phyloP scores from a whole-genome alignment of 1,284 basidiomycete species.

The Agaricales sp. region DNA sequence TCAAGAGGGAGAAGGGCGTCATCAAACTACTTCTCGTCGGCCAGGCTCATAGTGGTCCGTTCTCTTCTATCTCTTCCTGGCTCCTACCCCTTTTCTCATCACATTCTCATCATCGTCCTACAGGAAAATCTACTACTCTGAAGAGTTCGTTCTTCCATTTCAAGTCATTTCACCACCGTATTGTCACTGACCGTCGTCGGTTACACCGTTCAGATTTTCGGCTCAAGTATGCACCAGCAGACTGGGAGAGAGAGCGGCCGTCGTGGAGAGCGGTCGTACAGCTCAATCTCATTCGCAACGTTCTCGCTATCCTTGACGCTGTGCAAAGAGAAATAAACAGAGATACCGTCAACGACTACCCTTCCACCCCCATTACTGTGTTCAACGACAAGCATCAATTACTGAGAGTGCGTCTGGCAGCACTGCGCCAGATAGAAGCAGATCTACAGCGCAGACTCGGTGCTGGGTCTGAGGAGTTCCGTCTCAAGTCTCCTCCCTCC shows the following conservation, averaged over 20 bases:
- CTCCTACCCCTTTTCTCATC: not conserved
- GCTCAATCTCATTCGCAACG: slow-evolving; percentile 38
- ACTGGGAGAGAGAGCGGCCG: slow-evolving; percentile 33
- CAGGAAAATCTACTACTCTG: slow-evolving; percentile 48
- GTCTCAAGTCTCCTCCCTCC: not conserved
- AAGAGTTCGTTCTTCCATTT: slow-evolving; percentile 36
- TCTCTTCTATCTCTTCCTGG: slow-evolving; percentile 6
- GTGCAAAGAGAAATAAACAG: slow-evolving; percentile 34
- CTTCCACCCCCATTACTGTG: not conserved
- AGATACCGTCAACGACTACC: slow-evolving; percentile 18
- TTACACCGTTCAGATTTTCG: slow-evolving; percentile 31
- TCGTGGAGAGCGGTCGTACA: slow-evolving; percentile 40
- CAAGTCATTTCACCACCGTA: slow-evolving; percentile 5
- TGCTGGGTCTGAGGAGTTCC: slow-evolving; percentile 31
- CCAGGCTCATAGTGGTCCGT: slow-evolving; percentile 53
- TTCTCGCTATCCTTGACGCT: slow-evolving; percentile 33
- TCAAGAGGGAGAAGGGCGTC: slow-evolving; percentile 32
- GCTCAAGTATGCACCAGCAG: slow-evolving; percentile 31
- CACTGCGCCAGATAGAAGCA: slow-evolving; percentile 31
- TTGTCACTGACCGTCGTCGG: not conserved
- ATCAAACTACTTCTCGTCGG: slow-evolving; percentile 50
- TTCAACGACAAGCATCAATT: not conserved
- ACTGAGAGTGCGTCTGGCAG: slow-evolving; percentile 27
- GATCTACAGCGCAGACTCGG: slow-evolving; percentile 44
- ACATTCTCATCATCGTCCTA: slow-evolving; percentile 1